Base-by-base conservation (phyloP, 208 protist genomes). In the Crithidia sp. region DNA sequence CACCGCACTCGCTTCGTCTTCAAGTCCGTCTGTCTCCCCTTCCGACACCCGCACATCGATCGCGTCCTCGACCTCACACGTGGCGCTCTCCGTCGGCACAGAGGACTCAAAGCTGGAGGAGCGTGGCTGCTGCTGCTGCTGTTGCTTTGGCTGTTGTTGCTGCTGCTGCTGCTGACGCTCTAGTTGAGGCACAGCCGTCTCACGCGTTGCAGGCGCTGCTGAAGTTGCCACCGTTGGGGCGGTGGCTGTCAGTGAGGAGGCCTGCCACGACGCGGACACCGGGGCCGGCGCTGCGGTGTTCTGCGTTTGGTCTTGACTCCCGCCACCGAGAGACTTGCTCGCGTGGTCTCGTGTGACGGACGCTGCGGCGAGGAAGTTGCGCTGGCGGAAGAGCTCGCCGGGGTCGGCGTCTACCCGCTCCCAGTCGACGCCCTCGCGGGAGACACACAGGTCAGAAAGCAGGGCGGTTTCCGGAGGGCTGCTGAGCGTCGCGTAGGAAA, bases 381-480 rank as follows among this genome's bases (percentile, higher is more conserved):
- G 14, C 59, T 44, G 52, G 19, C 17, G 50, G 49, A 50, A 43
- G 10, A 61, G 59, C 54, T 73, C 43, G 37, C 39, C 7, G 6
- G 56, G 58, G 50, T 57, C 66, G 52, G 59, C 44, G 49, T 63
- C 52, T 4, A 56, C 52, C 8, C 44, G 53, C 43, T 47, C 49
- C 50, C 66, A 45, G 37, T 78, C 59, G 3, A 73, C 57, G 14
- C 59, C 59, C 39, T 62, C 74, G 6, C 37, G 0, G 6, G 44
- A 19, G 7, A 60, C 19, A 17, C 45, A 39, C 0, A 63, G 45
- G 61, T 77, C 56, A 4, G 57, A 50, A 5, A 45, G 5, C 7
- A 43, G 19, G 10, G 37, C 13, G 5, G 8, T 17, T 28, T 55
- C 53, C 3, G 17, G 40, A 36, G 58, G 44, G 12, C 43, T 68